Evolutionary conservation across 805 yeast species (phyloP).

Genomic region (Yarrowia sp.): DNA sequence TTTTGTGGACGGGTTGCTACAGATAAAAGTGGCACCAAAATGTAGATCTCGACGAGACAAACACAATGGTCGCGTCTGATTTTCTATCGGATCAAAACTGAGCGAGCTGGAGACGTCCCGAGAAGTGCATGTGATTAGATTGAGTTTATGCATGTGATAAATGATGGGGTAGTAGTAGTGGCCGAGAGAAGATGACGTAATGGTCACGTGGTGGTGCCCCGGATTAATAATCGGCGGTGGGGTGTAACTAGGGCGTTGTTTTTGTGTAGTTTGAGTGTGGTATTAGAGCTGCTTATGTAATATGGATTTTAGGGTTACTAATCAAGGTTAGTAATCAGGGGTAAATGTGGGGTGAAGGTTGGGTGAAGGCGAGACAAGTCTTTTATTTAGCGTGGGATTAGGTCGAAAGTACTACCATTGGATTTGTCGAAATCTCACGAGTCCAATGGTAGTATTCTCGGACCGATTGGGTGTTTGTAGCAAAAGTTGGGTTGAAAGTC

Average conservation of each 20-base stretch:
- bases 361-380: no score
- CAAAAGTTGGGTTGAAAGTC: neutral
- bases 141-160: slow-evolving; percentile 33
- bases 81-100: neutral
- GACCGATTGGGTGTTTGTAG: neutral
- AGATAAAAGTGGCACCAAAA: neutral
- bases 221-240: neutral
- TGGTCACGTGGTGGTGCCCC: neutral
- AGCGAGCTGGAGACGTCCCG: slow-evolving; percentile 2
- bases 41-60: neutral
- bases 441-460: neutral
- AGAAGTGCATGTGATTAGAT: slow-evolving; percentile 24
- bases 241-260: no score
- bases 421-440: neutral
- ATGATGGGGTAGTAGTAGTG: slow-evolving; percentile 11
- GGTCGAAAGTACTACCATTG: neutral
- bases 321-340: no score
- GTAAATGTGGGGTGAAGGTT: no score
- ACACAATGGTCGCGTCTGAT: no score
- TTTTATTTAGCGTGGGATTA: no score
- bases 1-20: neutral
- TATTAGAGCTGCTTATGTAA: no score
- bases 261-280: no score
- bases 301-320: no score
- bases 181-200: no score